A percentile compares a stretch with the other conserved stretches of the same genome.
These are phyloP conservation scores for Microsporum audouinii DNA, from an alignment of 2,329 filamentous ascomycete genomes.

Conservation along the genomic window DNA sequence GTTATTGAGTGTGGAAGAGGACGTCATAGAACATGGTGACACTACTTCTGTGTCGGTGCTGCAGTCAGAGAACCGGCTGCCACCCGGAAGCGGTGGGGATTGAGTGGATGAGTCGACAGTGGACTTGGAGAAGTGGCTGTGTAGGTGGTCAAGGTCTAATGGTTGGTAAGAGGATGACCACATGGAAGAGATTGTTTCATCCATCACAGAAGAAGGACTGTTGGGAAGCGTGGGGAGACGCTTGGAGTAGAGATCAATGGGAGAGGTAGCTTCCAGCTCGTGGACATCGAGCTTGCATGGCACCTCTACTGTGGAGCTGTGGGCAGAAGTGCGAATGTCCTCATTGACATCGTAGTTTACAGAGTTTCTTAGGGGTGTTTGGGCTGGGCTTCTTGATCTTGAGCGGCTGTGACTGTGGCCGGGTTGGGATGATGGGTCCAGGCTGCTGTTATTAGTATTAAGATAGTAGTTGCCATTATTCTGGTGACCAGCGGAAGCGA, in stretches of 20 bases:
- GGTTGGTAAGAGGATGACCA: constrained; percentile 13
- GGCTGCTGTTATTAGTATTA: background rate
- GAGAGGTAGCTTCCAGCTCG: background rate
- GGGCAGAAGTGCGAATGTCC: background rate
- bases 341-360: background rate
- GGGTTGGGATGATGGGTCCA: background rate
- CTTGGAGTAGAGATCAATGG: constrained; percentile 20
- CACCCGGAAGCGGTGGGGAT: constrained; percentile 18
- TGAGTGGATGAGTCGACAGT: constrained; percentile 22
- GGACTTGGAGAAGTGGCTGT: constrained; percentile 36
- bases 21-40: constrained; percentile 29
- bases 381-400: background rate
- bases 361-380: background rate
- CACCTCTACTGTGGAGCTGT: background rate
- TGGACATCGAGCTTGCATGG: background rate
- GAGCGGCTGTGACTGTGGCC: background rate
- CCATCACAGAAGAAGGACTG: constrained; percentile 36
- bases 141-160: constrained; percentile 24
- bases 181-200: constrained; percentile 21
- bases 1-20: constrained; percentile 24
- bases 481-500: background rate
- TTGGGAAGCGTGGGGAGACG: constrained; percentile 37
- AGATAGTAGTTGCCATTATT: background rate
- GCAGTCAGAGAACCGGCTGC: constrained; percentile 33
- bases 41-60: constrained; percentile 27